phyloP scores from a whole-genome alignment of 495 filamentous ascomycete species.

The Aspergillus bertholletiae region DNA sequence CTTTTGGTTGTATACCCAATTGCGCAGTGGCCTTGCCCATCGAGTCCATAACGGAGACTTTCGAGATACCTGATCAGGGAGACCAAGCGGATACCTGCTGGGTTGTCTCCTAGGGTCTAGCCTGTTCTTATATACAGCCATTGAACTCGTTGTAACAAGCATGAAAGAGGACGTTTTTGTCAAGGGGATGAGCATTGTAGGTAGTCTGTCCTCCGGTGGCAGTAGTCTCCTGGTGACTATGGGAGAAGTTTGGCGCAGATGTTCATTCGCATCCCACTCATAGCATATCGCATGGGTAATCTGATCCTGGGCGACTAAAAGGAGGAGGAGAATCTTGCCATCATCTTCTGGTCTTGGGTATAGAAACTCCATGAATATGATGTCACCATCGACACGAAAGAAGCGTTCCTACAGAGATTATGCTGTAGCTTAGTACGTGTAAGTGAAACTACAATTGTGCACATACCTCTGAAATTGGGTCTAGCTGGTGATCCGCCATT shows the following conservation, averaged over 20 bases:
- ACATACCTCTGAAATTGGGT: conserved; percentile 36
- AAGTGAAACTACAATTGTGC: background rate
- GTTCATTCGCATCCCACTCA: conserved; percentile 63
- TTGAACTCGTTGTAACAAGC: conserved; percentile 53
- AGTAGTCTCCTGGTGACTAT: conserved; percentile 49
- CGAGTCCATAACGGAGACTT: conserved; percentile 44
- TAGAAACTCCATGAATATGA: conserved; percentile 85
- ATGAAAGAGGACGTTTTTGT: conserved; percentile 62
- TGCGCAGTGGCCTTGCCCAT: conserved; percentile 71
- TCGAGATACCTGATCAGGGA: conserved; percentile 25
- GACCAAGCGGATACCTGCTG: conserved; percentile 27
- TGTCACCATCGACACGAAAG: conserved; percentile 63
- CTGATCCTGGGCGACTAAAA: conserved; percentile 60
- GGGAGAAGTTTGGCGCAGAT: conserved; percentile 29
- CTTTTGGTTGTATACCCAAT: conserved; percentile 51
- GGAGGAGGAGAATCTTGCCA: conserved; percentile 66
- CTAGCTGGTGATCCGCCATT: conserved; percentile 26
- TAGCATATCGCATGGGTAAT: conserved; percentile 64
- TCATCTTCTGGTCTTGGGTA: conserved; percentile 61
- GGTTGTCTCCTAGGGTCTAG: conserved; percentile 30
- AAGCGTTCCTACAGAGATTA: conserved; percentile 43
- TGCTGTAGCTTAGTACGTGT: background rate
- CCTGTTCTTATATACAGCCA: conserved; percentile 57
- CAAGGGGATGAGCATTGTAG: conserved; percentile 65
- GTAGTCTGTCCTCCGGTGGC: conserved; percentile 57